Evolutionary conservation across 2,329 filamentous ascomycete genomes (phyloP), one percentile per base, ranked within the genome.

Genomic region (Camillea tinctor): DNA sequence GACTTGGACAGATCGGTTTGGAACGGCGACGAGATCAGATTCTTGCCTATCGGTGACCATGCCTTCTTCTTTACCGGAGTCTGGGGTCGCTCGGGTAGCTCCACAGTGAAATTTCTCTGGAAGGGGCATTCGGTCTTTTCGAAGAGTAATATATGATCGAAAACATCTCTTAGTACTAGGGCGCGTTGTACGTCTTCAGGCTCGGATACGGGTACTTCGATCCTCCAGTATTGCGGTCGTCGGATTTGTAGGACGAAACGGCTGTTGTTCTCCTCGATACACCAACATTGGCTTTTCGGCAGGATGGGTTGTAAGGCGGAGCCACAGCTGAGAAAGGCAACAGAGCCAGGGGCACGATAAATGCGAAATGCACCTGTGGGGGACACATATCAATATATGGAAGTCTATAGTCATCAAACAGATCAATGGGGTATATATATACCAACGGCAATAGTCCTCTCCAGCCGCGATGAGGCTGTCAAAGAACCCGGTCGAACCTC

Each of bases 241-340:
- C 92, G 84, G 65, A 96, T 92, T 65, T 93, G 90, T 60, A 97
- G 78, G n/a, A 96, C 90, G 67, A 96, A 97, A 67, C 88, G 84
- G 74, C 81, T 92, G 49, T 89, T 89, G 58, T 88, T 84, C 59
- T 92, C 90, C 73, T 96, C 91, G 30, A 97, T 90, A 73, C 91
- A 96, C 93, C 93, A 97, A 72, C 91, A 96, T 75, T 97, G 93
- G 60, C 92, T 96, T 73, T 92, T 92, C 22, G 91, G 92, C 56
- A 97, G 78, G 63, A 97, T 95, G 11, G 93, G 90, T 69, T 95
- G 91, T 19, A 97, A 82, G 17, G 93, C 88, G 58, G 86, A 87
- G 61, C 91, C 91, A 64, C 92, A 96, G 74, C 90, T 94, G 9
- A 97, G 81, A 70, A 97, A 97, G 13, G 92, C 91, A 17, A 95